Conservation (phyloP, 805 yeast genomes). For the Metahyphopichia silvanorum region DNA sequence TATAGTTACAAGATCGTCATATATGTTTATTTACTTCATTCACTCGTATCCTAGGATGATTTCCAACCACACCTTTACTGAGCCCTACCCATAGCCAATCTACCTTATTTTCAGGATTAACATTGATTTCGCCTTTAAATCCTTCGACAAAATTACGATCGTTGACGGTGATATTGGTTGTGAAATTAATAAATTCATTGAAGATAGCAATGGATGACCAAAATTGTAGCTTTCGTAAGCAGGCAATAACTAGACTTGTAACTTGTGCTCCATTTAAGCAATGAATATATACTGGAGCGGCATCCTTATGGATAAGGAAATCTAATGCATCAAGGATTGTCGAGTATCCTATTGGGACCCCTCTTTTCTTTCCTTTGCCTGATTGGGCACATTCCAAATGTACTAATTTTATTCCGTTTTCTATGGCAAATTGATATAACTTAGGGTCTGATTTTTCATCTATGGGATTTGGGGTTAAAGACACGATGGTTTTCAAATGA, state of each 20-base stretch:
- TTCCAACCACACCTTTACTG: constrained; percentile 52
- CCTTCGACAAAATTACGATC: constrained; percentile 83
- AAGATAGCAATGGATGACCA: constrained; percentile 90
- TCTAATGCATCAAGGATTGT: constrained; percentile 60
- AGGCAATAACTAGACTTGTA: constrained; percentile 80
- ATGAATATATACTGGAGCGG: constrained; percentile 76
- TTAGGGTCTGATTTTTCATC: constrained; percentile 48
- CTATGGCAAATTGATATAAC: constrained; percentile 49
- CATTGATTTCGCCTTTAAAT: constrained; percentile 60
- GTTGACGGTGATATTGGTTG: constrained; percentile 74
- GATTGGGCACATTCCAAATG: constrained; percentile 67
- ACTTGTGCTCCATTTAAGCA: constrained; percentile 89
- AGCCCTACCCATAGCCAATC: constrained; percentile 69
- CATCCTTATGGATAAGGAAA: constrained; percentile 52
- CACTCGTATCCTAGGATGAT: constrained; percentile 50
- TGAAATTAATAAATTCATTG: constrained; percentile 76
- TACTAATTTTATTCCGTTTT: constrained; percentile 54
- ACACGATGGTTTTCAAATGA: constrained; percentile 65
- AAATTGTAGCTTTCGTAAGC: constrained; percentile 73
- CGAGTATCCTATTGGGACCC: constrained; percentile 72
- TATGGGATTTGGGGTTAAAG: constrained; percentile 77
- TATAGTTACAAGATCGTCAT: constrained; percentile 9
- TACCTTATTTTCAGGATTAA: constrained; percentile 44
- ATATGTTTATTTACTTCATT: constrained; percentile 11
- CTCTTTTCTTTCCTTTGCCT: constrained; percentile 78